phyloP scores from a whole-genome alignment of 1,139 yeast species.

The Candida smagusa region DNA sequence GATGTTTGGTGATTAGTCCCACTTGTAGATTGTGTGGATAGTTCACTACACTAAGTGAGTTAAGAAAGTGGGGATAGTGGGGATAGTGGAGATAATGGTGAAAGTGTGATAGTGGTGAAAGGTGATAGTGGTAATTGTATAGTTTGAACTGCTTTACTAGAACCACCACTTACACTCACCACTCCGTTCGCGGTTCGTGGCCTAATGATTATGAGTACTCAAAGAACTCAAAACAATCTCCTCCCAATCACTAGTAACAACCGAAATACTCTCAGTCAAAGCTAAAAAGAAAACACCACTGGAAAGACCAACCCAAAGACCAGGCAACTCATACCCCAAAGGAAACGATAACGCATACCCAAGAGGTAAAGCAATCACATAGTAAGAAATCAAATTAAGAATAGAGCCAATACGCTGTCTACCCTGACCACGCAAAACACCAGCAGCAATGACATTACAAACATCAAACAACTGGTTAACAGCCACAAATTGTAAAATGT shows the following conservation, averaged over 20 bases:
- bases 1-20: too few species aligned
- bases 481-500: slow-evolving; percentile 30
- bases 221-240: slow-evolving; percentile 14
- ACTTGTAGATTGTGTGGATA: too few species aligned
- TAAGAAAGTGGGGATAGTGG: too few species aligned
- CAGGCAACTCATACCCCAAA: slow-evolving; percentile 23
- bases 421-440: slow-evolving; percentile 45
- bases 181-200: not conserved
- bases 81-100: too few species aligned
- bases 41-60: too few species aligned
- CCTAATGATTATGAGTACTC: slow-evolving; percentile 16
- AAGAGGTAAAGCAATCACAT: slow-evolving; percentile 21
- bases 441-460: slow-evolving; percentile 22
- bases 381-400: slow-evolving; percentile 27
- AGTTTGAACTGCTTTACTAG: too few species aligned
- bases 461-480: slow-evolving; percentile 24
- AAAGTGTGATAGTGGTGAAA: too few species aligned
- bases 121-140: too few species aligned
- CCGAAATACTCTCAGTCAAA: slow-evolving; percentile 24
- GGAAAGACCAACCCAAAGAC: slow-evolving; percentile 42
- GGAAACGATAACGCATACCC: slow-evolving; percentile 19
- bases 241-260: slow-evolving; percentile 33
- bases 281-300: slow-evolving; percentile 38
- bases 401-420: slow-evolving; percentile 41
- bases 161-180: not conserved